These are phyloP conservation scores for Lasiodiplodia citricola DNA, from an alignment of 2,329 filamentous ascomycete species.

Conservation along the genomic window DNA sequence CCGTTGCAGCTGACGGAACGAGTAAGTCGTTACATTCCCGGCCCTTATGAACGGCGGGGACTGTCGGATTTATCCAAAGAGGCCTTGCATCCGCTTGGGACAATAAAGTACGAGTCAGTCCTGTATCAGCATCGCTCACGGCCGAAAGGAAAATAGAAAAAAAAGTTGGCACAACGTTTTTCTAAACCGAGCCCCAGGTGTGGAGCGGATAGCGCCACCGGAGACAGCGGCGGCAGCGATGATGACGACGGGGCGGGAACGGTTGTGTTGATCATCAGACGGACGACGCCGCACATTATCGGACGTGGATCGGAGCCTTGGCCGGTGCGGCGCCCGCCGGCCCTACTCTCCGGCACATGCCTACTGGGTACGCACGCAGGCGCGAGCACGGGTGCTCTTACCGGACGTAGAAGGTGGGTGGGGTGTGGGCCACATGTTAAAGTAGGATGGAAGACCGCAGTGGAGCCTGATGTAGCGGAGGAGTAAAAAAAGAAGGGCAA, in stretches of 20 bases:
- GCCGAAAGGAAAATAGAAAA: neutral
- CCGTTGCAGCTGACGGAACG: neutral
- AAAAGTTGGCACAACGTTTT: neutral
- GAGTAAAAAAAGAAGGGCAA: neutral
- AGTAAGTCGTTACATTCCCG: neutral
- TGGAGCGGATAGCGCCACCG: neutral
- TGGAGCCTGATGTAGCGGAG: neutral
- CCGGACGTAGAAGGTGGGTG: slow-evolving; percentile 8
- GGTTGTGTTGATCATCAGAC: slow-evolving; percentile 1
- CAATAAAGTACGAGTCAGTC: neutral
- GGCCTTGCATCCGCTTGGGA: neutral
- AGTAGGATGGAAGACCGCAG: neutral
- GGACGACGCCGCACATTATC: slow-evolving; percentile 1
- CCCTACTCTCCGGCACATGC: neutral
- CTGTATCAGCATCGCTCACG: neutral
- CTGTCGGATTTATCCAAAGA: neutral
- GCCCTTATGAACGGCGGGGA: neutral
- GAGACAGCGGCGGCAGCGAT: neutral
- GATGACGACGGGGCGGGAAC: neutral
- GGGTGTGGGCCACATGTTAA: neutral
- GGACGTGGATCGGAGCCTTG: neutral
- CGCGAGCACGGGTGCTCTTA: slow-evolving; percentile 6
- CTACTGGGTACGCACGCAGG: neutral
- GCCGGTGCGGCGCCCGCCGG: neutral
- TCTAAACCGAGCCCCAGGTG: neutral